Conservation (phyloP, 2,329 filamentous ascomycete genomes). For the Sphaerulina musiva region DNA sequence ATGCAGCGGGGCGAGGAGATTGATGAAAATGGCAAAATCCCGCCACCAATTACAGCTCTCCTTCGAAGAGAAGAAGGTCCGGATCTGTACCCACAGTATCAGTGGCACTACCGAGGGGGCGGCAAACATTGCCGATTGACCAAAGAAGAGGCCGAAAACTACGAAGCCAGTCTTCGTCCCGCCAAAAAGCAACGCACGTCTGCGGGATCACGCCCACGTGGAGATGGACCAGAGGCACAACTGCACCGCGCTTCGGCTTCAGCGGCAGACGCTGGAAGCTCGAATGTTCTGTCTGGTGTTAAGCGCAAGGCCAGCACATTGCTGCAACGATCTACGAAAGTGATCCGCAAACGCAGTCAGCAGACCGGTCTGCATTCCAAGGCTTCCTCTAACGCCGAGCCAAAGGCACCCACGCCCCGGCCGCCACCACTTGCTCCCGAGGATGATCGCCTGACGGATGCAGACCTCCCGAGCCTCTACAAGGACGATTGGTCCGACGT, state of each 20-base stretch:
- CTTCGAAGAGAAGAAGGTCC: constrained; percentile 29
- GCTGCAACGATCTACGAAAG: constrained; percentile 7
- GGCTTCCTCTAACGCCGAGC: constrained; percentile 15
- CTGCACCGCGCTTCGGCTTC: constrained; percentile 19
- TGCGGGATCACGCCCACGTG: constrained; percentile 5
- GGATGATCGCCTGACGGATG: constrained; percentile 30
- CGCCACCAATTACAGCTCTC: constrained; percentile 23
- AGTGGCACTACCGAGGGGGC: constrained; percentile 31
- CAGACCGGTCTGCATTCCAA: constrained; percentile 13
- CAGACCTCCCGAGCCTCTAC: constrained; percentile 29
- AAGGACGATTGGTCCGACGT: constrained; percentile 20
- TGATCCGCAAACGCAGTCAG: constrained; percentile 13
- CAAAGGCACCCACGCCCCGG: constrained; percentile 30
- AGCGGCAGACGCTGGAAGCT: constrained; percentile 9
- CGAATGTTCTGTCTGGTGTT: background rate
- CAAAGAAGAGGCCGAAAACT: constrained; percentile 23
- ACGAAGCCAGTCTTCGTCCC: constrained; percentile 6
- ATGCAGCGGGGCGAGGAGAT: constrained; percentile 15
- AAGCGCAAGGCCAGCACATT: constrained; percentile 6
- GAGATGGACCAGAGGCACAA: constrained; percentile 22
- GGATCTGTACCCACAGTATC: constrained; percentile 27
- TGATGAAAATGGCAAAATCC: constrained; percentile 14
- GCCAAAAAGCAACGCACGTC: constrained; percentile 11
- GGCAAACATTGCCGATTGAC: constrained; percentile 30
- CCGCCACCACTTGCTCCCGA: constrained; percentile 29